These are phyloP conservation scores for Podospora didyma DNA, from an alignment of 495 filamentous ascomycete species.

Conservation along the genomic window DNA sequence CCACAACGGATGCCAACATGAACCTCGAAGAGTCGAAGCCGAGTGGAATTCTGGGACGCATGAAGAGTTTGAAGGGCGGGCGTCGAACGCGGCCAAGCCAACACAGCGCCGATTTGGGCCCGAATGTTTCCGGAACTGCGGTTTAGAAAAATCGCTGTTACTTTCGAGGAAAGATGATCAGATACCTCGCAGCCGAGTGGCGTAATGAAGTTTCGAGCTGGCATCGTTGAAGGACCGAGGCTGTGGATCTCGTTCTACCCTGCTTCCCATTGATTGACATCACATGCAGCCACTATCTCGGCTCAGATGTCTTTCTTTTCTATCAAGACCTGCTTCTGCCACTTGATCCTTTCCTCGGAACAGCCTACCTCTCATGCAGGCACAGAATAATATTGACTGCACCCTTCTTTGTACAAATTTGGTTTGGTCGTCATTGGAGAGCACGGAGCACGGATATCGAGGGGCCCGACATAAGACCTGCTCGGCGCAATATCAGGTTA, in stretches of 20 bases:
- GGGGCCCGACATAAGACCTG: background rate
- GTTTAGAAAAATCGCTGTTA: slow-evolving; percentile 20
- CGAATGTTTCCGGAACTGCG: slow-evolving; percentile 23
- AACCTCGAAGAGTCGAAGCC: slow-evolving; percentile 36
- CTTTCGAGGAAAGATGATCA: background rate
- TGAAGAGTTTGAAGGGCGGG: slow-evolving; percentile 78
- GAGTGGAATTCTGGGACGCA: slow-evolving; percentile 72
- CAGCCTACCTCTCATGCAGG: background rate
- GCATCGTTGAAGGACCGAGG: background rate
- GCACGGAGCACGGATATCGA: slow-evolving; percentile 4
- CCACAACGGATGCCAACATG: slow-evolving; percentile 60
- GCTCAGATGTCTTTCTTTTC: too few species aligned
- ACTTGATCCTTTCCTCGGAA: too few species aligned
- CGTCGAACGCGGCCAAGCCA: slow-evolving; percentile 32
- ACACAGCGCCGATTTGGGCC: slow-evolving; percentile 23
- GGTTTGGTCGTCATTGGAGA: slow-evolving; percentile 1
- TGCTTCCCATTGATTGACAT: background rate
- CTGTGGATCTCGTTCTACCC: background rate
- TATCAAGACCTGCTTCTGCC: too few species aligned
- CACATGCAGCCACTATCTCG: background rate
- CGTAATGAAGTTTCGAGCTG: background rate
- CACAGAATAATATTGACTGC: slow-evolving; percentile 7
- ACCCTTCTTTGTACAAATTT: slow-evolving; percentile 11
- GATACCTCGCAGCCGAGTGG: background rate
- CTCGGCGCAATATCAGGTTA: slow-evolving; percentile 1